A percentile compares a stretch with the other conserved stretches of the same genome.
Evolutionary conservation across 139 green algal genomes (phyloP).

Genomic region (Chlorella sp.): DNA sequence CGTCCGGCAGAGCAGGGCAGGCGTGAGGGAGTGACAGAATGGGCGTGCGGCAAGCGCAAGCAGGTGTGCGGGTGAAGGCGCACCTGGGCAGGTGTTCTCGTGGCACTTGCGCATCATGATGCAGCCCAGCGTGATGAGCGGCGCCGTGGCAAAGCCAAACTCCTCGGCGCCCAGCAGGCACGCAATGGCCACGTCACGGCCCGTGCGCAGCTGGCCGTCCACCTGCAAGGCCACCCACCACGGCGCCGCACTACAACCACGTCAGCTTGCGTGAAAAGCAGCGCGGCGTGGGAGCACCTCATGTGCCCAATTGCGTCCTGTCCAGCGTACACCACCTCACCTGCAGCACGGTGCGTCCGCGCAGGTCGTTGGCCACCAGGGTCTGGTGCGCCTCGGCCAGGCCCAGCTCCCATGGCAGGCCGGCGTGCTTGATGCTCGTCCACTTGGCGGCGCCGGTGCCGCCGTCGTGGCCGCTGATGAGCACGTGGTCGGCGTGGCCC

Average conservation of each 20-base stretch:
- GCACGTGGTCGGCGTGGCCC: constrained; percentile 92
- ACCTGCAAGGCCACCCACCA: too few species aligned
- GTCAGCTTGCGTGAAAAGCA: too few species aligned
- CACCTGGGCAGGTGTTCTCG: constrained; percentile 87
- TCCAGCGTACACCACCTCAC: constrained; percentile 17
- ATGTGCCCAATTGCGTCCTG: neutral
- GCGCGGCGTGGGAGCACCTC: too few species aligned
- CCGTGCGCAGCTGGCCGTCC: constrained; percentile 93
- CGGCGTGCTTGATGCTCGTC: constrained; percentile 97
- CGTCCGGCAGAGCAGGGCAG: too few species aligned
- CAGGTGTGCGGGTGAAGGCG: too few species aligned
- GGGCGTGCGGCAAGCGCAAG: neutral
- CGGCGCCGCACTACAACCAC: too few species aligned
- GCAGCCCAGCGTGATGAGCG: constrained; percentile 93
- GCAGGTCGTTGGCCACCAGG: constrained; percentile 92
- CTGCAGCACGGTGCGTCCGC: constrained; percentile 76
- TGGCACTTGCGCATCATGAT: constrained; percentile 99
- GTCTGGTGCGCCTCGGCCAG: constrained; percentile 82
- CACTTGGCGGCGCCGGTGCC: constrained; percentile 95
- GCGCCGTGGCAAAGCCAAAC: constrained; percentile 93
- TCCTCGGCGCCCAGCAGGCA: constrained; percentile 90
- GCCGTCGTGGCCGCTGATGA: constrained; percentile 95
- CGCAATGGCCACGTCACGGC: constrained; percentile 81
- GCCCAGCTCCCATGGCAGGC: constrained; percentile 95
- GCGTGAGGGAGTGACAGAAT: too few species aligned